Evolutionary conservation across 257 asterid species (phyloP).

Genomic region (Galeopsis tetrahit): DNA sequence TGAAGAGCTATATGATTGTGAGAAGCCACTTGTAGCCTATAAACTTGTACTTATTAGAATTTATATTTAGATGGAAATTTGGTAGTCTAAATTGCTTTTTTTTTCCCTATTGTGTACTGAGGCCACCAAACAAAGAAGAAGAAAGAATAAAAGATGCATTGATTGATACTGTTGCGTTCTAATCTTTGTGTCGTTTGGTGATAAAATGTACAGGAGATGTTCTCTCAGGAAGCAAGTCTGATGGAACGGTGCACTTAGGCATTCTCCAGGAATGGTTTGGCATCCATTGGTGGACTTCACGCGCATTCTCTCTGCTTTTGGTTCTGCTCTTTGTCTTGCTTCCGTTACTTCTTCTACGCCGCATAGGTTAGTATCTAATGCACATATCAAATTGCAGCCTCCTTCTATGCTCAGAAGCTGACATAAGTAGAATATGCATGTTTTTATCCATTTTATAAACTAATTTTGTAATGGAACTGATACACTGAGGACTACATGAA

Average conservation of each 20-base stretch:
- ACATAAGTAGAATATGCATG: neutral
- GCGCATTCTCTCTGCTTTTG: constrained; percentile 71
- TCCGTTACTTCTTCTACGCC: constrained; percentile 81
- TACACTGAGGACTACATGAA: neutral
- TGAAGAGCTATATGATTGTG: neutral
- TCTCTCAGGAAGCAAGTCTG: constrained; percentile 78
- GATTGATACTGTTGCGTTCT: constrained; percentile 9
- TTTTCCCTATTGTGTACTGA: neutral
- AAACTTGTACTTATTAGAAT: neutral
- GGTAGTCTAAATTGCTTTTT: neutral
- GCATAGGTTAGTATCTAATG: constrained; percentile 70
- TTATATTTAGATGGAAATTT: neutral
- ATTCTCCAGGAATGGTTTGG: constrained; percentile 97
- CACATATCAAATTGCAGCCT: neutral
- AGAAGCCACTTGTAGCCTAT: neutral
- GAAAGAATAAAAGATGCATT: neutral
- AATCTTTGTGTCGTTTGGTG: constrained; percentile 20
- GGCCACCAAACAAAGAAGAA: neutral
- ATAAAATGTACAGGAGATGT: constrained; percentile 71
- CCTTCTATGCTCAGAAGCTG: constrained; percentile 6
- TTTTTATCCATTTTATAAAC: neutral
- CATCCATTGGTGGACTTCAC: constrained; percentile 89
- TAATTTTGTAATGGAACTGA: neutral
- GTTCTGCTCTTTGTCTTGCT: constrained; percentile 76
- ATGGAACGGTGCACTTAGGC: constrained; percentile 80